phyloP scores from a whole-genome alignment of 805 yeast genomes.

The Nakazawaea wyomingensis region DNA sequence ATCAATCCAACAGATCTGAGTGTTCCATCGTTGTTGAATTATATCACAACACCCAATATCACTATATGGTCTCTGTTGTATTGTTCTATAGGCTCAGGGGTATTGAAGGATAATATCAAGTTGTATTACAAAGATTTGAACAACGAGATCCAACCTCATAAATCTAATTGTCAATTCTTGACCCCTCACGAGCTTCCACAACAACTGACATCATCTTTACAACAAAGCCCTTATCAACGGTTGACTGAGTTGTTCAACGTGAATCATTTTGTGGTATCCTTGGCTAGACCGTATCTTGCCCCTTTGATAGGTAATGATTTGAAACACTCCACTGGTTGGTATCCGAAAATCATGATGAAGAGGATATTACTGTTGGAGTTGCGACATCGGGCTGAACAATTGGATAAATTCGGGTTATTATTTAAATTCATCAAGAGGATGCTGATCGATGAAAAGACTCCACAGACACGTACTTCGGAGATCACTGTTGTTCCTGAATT shows the following conservation, averaged over 20 bases:
- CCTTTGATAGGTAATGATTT: constrained; percentile 82
- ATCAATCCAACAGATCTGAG: constrained; percentile 74
- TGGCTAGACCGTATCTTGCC: constrained; percentile 91
- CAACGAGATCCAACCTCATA: constrained; percentile 41
- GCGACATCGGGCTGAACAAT: constrained; percentile 75
- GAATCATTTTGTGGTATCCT: constrained; percentile 84
- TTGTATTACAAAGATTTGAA: constrained; percentile 52
- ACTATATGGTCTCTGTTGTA: constrained; percentile 85
- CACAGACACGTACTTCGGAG: constrained; percentile 68
- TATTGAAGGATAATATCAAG: constrained; percentile 56
- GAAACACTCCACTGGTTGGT: constrained; percentile 48
- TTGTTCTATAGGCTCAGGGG: constrained; percentile 78
- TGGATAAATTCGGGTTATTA: constrained; percentile 74
- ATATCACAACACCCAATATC: constrained; percentile 90
- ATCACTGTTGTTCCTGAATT: constrained; percentile 88
- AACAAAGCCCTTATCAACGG: constrained; percentile 72
- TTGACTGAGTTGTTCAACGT: constrained; percentile 91
- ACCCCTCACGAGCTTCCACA: constrained; percentile 36
- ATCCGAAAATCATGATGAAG: constrained; percentile 35
- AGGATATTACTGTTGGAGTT: constrained; percentile 69
- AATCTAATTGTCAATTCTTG: constrained; percentile 32
- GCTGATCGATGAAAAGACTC: constrained; percentile 84
- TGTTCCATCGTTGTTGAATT: constrained; percentile 72
- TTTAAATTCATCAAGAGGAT: constrained; percentile 66
- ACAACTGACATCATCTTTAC: constrained; percentile 15